Evolutionary conservation across 352 stramenopile genomes (phyloP).

Genomic region (Phytophthora quininea): DNA sequence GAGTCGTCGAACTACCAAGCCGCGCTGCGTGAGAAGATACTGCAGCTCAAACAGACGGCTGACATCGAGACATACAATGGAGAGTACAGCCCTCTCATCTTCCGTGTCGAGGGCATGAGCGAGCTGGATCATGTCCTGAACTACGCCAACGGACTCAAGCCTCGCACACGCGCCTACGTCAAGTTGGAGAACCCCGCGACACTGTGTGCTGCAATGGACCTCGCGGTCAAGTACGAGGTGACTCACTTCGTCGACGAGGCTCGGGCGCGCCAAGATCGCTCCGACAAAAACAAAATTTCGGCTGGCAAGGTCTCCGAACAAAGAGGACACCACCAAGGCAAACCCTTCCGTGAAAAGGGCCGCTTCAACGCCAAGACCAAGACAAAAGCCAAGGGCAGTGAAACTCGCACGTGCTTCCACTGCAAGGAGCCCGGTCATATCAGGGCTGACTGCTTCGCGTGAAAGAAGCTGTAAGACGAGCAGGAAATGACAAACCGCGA

Average conservation of each 20-base stretch:
- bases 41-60: background rate
- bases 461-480: constrained; percentile 11
- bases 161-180: background rate
- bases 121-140: background rate
- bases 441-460: constrained; percentile 2
- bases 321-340: background rate
- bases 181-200: background rate
- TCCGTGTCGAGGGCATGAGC: constrained; percentile 1
- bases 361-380: constrained; percentile 7
- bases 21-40: background rate
- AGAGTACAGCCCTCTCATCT: background rate
- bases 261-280: background rate
- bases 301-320: background rate
- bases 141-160: background rate
- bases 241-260: background rate
- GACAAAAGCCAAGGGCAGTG: background rate
- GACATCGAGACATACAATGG: background rate
- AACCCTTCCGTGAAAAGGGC: constrained; percentile 4
- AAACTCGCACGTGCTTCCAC: constrained; percentile 7
- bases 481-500: background rate
- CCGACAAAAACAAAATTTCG: background rate
- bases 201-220: background rate
- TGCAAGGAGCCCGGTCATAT: constrained; percentile 12
- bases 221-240: background rate
- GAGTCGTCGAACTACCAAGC: background rate